Evolutionary conservation across 345 rosid species (phyloP).

Genomic region (Hypericum androsaemum): DNA sequence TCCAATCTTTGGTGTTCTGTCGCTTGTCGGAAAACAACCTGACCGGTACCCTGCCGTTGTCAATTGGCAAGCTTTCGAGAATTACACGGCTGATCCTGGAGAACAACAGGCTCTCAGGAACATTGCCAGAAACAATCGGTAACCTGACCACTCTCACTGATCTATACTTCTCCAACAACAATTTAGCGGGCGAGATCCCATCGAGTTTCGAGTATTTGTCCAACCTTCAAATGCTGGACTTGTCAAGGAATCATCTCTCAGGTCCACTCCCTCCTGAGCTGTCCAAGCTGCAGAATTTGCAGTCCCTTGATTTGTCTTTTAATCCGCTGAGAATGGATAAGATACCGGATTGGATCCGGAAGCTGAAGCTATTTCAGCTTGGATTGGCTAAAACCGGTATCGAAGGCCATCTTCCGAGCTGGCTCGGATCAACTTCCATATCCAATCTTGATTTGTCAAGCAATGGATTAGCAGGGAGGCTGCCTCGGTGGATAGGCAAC

Average conservation of each 20-base stretch:
- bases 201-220: slow-evolving; percentile 34
- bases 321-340: slow-evolving; percentile 33
- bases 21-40: slow-evolving; percentile 40
- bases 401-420: slow-evolving; percentile 32
- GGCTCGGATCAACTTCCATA: slow-evolving; percentile 36
- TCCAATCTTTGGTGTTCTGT: slow-evolving; percentile 37
- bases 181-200: slow-evolving; percentile 37
- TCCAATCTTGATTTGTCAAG: slow-evolving; percentile 45
- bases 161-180: slow-evolving; percentile 39
- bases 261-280: slow-evolving; percentile 33
- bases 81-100: slow-evolving; percentile 42
- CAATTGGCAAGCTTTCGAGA: slow-evolving; percentile 39
- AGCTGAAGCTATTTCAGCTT: slow-evolving; percentile 31
- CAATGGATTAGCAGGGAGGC: slow-evolving; percentile 36
- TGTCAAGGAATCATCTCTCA: slow-evolving; percentile 39
- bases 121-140: slow-evolving; percentile 36
- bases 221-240: slow-evolving; percentile 38
- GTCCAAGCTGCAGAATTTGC: slow-evolving; percentile 30
- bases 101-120: slow-evolving; percentile 47
- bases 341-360: slow-evolving; percentile 33
- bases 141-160: slow-evolving; percentile 41
- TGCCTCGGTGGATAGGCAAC: slow-evolving; percentile 45
- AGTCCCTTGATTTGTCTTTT: slow-evolving; percentile 39
- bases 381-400: slow-evolving; percentile 39
- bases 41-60: slow-evolving; percentile 37